A percentile compares a stretch with the other conserved stretches of the same genome.
Conservation (phyloP, 2,329 filamentous ascomycete species). For the Penicillium sp. region DNA sequence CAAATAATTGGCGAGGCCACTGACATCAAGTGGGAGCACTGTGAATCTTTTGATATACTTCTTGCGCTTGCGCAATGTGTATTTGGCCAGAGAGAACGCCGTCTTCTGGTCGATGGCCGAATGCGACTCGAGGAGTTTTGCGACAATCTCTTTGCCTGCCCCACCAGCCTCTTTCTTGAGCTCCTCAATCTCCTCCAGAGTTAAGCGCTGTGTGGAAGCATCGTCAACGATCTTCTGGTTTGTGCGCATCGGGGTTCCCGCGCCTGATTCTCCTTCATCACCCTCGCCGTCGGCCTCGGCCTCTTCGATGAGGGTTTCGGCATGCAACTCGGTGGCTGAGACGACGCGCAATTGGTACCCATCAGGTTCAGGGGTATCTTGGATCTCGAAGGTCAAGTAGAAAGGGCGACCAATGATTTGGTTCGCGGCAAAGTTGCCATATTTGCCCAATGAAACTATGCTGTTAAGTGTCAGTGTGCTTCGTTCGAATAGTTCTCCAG, state of each 20-base stretch:
- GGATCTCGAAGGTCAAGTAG: conserved; percentile 85
- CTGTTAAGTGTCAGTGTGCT: conserved; percentile 47
- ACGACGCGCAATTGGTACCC: conserved; percentile 73
- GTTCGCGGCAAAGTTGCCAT: conserved; percentile 86
- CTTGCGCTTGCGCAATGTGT: conserved; percentile 88
- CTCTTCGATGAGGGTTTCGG: conserved; percentile 64
- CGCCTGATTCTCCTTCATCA: conserved; percentile 34
- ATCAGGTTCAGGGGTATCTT: conserved; percentile 65
- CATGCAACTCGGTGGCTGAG: conserved; percentile 76
- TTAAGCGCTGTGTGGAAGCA: conserved; percentile 70
- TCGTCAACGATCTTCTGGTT: conserved; percentile 66
- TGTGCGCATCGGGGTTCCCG: conserved; percentile 55
- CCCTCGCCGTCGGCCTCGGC: conserved; percentile 40
- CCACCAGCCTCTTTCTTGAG: conserved; percentile 71
- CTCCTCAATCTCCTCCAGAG: conserved; percentile 68
- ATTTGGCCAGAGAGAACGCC: conserved; percentile 88
- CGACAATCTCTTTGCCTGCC: conserved; percentile 84
- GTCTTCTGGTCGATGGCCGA: conserved; percentile 92
- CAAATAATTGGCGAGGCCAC: conserved; percentile 72
- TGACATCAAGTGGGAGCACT: conserved; percentile 77
- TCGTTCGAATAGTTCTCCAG: conserved; percentile 7
- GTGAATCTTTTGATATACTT: conserved; percentile 92
- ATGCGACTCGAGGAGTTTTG: conserved; percentile 89
- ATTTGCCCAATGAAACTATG: conserved; percentile 86
- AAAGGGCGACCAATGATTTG: conserved; percentile 88